These are phyloP conservation scores for Asterophora lycoperdoides DNA, from an alignment of 768 basidiomycete species.

Conservation along the genomic window DNA sequence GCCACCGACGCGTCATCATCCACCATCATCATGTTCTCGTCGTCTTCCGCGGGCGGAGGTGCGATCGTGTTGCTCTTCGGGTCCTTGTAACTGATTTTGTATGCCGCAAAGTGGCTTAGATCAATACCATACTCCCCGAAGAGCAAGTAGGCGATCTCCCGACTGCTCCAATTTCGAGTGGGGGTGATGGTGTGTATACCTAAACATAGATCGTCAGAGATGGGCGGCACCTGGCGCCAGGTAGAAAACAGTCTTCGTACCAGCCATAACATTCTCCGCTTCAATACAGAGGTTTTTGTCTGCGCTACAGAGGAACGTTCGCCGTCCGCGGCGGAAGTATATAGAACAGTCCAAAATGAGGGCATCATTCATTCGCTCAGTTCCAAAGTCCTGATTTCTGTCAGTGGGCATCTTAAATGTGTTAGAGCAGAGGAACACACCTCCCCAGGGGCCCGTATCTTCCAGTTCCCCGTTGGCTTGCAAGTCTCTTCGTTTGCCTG, in stretches of 20 bases:
- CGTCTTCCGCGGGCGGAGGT: constrained; percentile 21
- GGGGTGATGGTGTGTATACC: constrained; percentile 38
- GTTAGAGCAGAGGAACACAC: constrained; percentile 27
- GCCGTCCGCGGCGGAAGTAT: constrained; percentile 49
- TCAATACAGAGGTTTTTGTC: constrained; percentile 66
- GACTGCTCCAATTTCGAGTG: constrained; percentile 42
- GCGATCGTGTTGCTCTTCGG: constrained; percentile 15
- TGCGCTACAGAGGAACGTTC: constrained; percentile 59
- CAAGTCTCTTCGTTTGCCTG: constrained; percentile 63
- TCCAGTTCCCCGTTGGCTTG: constrained; percentile 60
- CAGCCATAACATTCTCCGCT: constrained; percentile 31
- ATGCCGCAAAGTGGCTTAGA: constrained; percentile 36
- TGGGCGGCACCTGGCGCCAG: background rate
- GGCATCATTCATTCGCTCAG: constrained; percentile 49
- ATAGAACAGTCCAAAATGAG: constrained; percentile 74
- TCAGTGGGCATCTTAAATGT: background rate
- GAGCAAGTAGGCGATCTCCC: constrained; percentile 44
- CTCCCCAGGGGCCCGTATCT: constrained; percentile 39
- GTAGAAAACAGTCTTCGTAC: constrained; percentile 22
- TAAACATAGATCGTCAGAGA: constrained; percentile 9
- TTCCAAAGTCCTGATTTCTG: constrained; percentile 21
- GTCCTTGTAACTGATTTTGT: constrained; percentile 35
- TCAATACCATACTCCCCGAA: constrained; percentile 36
- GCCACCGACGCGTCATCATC: constrained; percentile 47
- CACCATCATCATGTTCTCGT: constrained; percentile 54